A percentile compares a stretch with the other conserved stretches of the same genome.
These are phyloP conservation scores for Dysphania ambrosioides DNA, from an alignment of 148 eudicot genomes.

Conservation along the genomic window DNA sequence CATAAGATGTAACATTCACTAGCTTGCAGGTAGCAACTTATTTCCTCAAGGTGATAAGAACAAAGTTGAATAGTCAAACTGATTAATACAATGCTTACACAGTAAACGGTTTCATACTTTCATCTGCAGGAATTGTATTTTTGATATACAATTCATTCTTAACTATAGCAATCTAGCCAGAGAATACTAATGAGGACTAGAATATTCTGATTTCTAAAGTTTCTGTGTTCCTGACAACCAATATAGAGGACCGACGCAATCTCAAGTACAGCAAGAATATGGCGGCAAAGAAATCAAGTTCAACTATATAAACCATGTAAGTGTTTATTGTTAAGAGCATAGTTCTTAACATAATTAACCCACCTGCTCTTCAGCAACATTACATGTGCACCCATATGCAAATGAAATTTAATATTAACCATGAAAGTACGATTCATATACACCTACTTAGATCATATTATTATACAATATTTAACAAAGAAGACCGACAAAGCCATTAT, in stretches of 20 bases:
- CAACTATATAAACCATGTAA: slow-evolving; percentile 8
- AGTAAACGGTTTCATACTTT: not conserved
- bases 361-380: slow-evolving; percentile 25
- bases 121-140: no score
- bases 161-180: not conserved
- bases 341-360: slow-evolving; percentile 30
- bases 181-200: no score
- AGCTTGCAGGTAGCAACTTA: not conserved
- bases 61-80: not conserved
- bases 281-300: slow-evolving; percentile 1
- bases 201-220: slow-evolving; percentile 17
- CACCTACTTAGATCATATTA: slow-evolving; percentile 23
- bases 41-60: not conserved
- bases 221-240: not conserved
- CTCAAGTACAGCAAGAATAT: slow-evolving; percentile 15
- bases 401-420: slow-evolving; percentile 17
- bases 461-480: slow-evolving; percentile 13
- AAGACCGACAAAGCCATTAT: slow-evolving; percentile 21
- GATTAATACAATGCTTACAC: not conserved
- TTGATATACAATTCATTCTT: not conserved
- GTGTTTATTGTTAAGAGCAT: not conserved
- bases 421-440: slow-evolving; percentile 3
- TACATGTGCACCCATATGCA: slow-evolving; percentile 51
- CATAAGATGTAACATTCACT: not conserved
- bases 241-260: slow-evolving; percentile 24